Base-by-base conservation (phyloP, 306 rosid species). In the Astragalus membranaceus region DNA sequence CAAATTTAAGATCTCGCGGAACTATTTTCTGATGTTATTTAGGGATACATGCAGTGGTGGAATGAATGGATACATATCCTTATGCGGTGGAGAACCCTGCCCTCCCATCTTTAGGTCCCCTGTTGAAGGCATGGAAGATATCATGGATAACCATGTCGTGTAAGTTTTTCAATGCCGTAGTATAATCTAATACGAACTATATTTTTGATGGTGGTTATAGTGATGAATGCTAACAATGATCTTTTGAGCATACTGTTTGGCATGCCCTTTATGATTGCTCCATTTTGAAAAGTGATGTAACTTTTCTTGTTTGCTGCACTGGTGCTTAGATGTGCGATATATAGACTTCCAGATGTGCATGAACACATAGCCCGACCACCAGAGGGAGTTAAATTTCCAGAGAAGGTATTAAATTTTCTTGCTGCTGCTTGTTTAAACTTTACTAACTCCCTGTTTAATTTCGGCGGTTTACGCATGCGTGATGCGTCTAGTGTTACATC, bases 51-150 rank as follows among this genome's bases (percentile, higher is more conserved):
- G 99, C 99, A 95, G 99, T 83, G 96, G 79, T 57, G 99, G 97
- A 74, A 95, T 95, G 99, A 91, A 95, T 55, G 99, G 99, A 10
- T 95, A 87, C 79, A 26, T 91, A 76, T 89, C 97, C 78, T 88
- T 89, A 32, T 95, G 99, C 51, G 82, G 67, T 14, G 99, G 99
- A 48, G 99, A 95, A 73, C 95, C 97, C 69, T 85, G 97, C 86
- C 99, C 99, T 6, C 97, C 92, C 15, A 84, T 95, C 73, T 91
- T 95, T 59, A 87, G 96, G 80, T 95, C 99, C 54, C 99, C 99
- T 75, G 86, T 95, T 75, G 72, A 57, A 67, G 82, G 85, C 74
- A 60, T 95, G 96, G 95, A 91, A 81, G 97, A 95, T 81, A 88
- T 95, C 63, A 79, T 89, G 84, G 95, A 91, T 80, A 95, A 95